Evolutionary conservation across 768 basidiomycete species (phyloP), one percentile per base, ranked within the genome.

Genomic region (Suillus discolor): DNA sequence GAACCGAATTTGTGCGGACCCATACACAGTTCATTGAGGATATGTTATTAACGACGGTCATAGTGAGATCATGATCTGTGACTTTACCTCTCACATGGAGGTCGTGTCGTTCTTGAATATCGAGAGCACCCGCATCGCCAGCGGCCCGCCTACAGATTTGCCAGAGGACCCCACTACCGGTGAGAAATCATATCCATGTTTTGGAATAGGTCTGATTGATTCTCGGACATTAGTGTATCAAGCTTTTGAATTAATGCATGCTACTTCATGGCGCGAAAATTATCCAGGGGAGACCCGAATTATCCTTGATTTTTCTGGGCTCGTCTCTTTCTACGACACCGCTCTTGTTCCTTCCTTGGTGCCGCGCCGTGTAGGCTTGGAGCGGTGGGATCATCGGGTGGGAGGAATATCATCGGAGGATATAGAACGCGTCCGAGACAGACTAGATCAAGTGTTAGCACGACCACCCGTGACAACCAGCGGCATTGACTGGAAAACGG

Each of bases 61-160:
- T 55, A 84, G 83, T 65, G 84, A 85, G 69, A 72, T 83, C 20
- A 82, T 83, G 79, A 71, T 84, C 13, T 85, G 84, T 66, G 75
- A 84, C 67, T 84, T 85, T 66, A 76, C 73, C 2, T 68, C 72
- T 4, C 81, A 81, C 5, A 71, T 85, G 11, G 71, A 78, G 13
- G 66, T 77, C 4, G 76, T 80, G 7, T 81, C 83, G 9, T 79
- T 82, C 67, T 66, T 77, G 4, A 75, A 81, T 47, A 68, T 84
- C 41, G 57, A 44, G 16, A 39, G 42, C 38, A 34, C 23, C 28
- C 47, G 38, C 38, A 13, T 36, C 25, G 20, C 3, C 34, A 4
- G 1, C n/a, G n/a, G 28, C 1, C 12, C 28, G 1, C 23, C 13
- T 12, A 31, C 13, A n/a, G 13, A 38, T 38, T 7, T 23, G 6